phyloP scores from a whole-genome alignment of 371 early-diverging fungal genomes.

The Mortierella sp. region DNA sequence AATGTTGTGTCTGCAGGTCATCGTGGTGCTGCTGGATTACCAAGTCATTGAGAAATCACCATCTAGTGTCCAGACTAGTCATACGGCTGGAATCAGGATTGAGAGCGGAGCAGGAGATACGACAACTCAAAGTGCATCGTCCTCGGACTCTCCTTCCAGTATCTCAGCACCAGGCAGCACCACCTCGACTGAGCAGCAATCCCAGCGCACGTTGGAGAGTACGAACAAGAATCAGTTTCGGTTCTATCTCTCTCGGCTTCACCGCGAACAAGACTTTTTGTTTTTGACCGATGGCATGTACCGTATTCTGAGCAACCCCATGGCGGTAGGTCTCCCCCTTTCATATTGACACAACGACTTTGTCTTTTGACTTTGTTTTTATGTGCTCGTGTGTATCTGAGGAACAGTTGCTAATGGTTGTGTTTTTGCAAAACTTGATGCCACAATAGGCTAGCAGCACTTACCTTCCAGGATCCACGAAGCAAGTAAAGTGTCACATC shows the following conservation, averaged over 20 bases:
- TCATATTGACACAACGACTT: neutral
- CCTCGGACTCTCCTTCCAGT: neutral
- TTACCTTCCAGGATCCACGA: constrained; percentile 84
- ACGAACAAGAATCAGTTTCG: constrained; percentile 73
- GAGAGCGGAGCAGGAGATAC: neutral
- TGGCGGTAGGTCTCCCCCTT: constrained; percentile 65
- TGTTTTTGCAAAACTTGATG: neutral
- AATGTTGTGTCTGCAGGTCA: constrained; percentile 72
- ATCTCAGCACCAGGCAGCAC: neutral
- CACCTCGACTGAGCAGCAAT: neutral
- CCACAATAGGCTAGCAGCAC: constrained; percentile 72
- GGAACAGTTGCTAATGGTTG: neutral
- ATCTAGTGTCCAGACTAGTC: neutral
- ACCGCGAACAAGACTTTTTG: constrained; percentile 83
- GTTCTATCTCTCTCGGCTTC: constrained; percentile 81
- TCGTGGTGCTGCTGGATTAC: constrained; percentile 81
- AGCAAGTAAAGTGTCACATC: constrained; percentile 73
- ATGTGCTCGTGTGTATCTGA: neutral
- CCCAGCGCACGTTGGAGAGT: constrained; percentile 51
- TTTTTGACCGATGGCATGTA: constrained; percentile 80
- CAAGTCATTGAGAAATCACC: constrained; percentile 55
- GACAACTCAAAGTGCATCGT: neutral
- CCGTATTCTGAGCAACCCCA: constrained; percentile 83
- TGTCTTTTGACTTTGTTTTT: neutral
- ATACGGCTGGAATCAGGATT: constrained; percentile 3